phyloP scores from a whole-genome alignment of 2,329 filamentous ascomycete genomes.

The Diaporthe ilicicola region DNA sequence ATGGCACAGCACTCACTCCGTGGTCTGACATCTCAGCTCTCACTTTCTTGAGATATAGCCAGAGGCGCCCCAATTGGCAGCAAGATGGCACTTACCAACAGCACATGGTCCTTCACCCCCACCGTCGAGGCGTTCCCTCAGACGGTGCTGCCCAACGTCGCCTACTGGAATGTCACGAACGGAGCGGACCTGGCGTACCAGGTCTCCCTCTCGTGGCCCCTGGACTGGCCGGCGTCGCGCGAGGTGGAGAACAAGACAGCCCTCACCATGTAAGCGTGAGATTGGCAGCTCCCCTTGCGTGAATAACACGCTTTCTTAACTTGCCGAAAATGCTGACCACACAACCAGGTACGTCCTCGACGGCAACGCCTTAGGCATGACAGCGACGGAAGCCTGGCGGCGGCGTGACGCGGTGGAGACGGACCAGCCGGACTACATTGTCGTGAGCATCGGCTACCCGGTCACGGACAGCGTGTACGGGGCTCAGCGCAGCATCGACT shows the following conservation, averaged over 20 bases:
- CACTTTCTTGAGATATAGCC: background rate
- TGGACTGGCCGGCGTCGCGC: conserved; percentile 29
- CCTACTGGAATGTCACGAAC: conserved; percentile 34
- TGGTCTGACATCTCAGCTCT: background rate
- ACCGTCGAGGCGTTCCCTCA: conserved; percentile 29
- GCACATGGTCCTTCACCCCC: conserved; percentile 38
- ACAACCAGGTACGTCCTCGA: conserved; percentile 38
- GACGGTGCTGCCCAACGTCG: conserved; percentile 33
- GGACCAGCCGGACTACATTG: conserved; percentile 38
- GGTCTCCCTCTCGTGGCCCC: conserved; percentile 34
- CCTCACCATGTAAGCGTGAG: conserved; percentile 8
- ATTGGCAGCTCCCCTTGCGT: background rate
- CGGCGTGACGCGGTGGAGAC: conserved; percentile 38
- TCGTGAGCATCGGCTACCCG: conserved; percentile 41
- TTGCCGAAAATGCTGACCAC: background rate
- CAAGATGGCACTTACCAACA: conserved; percentile 24
- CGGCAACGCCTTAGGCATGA: conserved; percentile 39
- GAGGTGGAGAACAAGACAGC: conserved; percentile 21
- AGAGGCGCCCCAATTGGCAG: background rate
- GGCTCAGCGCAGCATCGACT: conserved; percentile 38
- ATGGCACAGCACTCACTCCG: background rate
- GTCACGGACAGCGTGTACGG: conserved; percentile 38
- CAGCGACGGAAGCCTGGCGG: conserved; percentile 39
- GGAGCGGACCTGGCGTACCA: conserved; percentile 31
- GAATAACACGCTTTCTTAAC: background rate